phyloP scores from a whole-genome alignment of 73 alveolate species.

The Tetrahymena thermophila region DNA sequence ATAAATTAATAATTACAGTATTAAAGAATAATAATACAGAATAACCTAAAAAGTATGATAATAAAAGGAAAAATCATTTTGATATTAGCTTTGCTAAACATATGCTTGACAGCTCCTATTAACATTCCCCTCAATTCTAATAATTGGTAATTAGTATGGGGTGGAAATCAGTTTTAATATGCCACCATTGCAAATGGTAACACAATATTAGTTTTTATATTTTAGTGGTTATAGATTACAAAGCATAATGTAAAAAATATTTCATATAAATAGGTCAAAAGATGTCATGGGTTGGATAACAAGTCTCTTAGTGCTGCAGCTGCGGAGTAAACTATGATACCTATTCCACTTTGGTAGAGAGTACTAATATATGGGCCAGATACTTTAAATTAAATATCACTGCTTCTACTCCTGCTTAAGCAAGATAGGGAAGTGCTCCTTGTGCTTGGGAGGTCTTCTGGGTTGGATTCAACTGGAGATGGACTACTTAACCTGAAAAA shows the following conservation, averaged over 20 bases:
- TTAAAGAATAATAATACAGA: no score
- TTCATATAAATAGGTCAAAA: background rate
- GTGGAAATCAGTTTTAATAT: background rate
- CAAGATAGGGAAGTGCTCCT: background rate
- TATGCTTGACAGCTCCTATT: background rate
- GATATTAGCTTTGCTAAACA: background rate
- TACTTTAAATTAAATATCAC: background rate
- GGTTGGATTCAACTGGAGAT: background rate
- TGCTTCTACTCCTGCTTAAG: background rate
- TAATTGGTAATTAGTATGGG: background rate
- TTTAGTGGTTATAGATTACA: no score
- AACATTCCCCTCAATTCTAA: background rate
- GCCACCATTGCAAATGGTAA: background rate
- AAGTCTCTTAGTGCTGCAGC: background rate
- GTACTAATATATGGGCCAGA: background rate
- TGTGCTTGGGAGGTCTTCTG: background rate
- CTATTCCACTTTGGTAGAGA: background rate
- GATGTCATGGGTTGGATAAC: background rate
- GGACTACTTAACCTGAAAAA: background rate
- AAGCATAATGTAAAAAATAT: no score
- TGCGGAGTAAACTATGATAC: background rate
- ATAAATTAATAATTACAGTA: no score
- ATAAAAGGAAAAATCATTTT: background rate
- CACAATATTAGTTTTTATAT: no score
- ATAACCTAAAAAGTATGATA: background rate